phyloP scores from a whole-genome alignment of 345 rosid species.

The Ricinus communis region DNA sequence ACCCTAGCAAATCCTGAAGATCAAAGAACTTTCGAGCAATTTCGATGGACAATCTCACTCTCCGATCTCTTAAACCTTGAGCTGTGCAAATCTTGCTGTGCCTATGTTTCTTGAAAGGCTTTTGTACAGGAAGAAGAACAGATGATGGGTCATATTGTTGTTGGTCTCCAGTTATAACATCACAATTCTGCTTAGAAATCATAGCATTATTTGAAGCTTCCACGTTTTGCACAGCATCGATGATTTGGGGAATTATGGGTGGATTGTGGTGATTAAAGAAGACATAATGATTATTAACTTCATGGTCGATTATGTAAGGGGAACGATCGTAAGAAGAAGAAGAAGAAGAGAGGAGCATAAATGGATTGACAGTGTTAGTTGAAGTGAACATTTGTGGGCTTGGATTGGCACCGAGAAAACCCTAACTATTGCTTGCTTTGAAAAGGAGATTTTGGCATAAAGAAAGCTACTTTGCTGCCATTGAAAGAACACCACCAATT shows the following conservation, averaged over 20 bases:
- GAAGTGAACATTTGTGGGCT: constrained; percentile 29
- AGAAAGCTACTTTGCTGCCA: constrained; percentile 1
- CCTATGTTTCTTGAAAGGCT: constrained; percentile 53
- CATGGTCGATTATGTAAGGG: constrained; percentile 16
- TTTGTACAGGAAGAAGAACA: constrained; percentile 19
- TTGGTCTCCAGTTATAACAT: constrained; percentile 1
- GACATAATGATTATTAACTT: background rate
- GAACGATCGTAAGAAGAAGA: constrained; percentile 20
- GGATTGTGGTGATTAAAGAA: constrained; percentile 25
- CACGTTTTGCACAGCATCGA: constrained; percentile 19
- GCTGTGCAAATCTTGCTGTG: constrained; percentile 81
- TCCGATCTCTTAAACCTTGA: constrained; percentile 73
- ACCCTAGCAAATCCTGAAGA: constrained; percentile 84
- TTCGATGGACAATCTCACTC: constrained; percentile 77
- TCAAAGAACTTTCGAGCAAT: constrained; percentile 73
- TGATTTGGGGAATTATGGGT: constrained; percentile 9
- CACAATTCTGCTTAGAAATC: constrained; percentile 2
- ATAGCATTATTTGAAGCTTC: constrained; percentile 16
- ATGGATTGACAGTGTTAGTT: constrained; percentile 15
- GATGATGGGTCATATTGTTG: background rate
- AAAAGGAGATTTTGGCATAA: background rate
- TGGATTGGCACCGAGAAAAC: constrained; percentile 8
- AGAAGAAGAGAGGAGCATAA: constrained; percentile 18
- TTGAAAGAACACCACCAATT: constrained; percentile 9
- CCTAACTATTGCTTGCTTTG: constrained; percentile 8